Evolutionary conservation across 108 stramenopile species (phyloP).

Genomic region (Discostella stelligeroides): DNA sequence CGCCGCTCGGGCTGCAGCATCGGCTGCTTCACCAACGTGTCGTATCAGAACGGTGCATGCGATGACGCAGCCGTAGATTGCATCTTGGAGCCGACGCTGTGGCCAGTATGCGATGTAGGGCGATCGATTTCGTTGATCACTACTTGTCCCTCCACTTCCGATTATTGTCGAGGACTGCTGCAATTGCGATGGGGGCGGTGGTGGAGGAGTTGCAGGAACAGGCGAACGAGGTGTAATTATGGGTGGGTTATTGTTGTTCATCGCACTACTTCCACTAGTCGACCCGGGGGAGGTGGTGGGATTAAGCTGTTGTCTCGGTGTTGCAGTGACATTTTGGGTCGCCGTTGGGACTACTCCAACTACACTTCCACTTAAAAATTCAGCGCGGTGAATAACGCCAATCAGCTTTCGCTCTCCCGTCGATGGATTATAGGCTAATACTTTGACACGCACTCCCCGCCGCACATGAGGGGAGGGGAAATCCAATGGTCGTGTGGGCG

Average conservation of each 20-base stretch:
- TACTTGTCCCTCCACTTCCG: too few species aligned
- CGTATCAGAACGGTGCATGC: slow-evolving; percentile 74
- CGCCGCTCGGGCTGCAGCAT: slow-evolving; percentile 81
- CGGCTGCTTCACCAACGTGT: slow-evolving; percentile 73
- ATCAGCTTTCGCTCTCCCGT: slow-evolving; percentile 67
- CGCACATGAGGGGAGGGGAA: slow-evolving; percentile 78
- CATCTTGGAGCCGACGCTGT: slow-evolving; percentile 77
- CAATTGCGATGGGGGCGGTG: slow-evolving; percentile 18
- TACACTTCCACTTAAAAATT: slow-evolving; percentile 33
- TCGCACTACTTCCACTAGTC: background rate
- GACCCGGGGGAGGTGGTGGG: slow-evolving; percentile 15
- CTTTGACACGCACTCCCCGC: slow-evolving; percentile 74
- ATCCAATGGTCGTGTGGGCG: slow-evolving; percentile 72
- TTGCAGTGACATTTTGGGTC: slow-evolving; percentile 3
- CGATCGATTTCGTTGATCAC: slow-evolving; percentile 12
- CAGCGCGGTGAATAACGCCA: slow-evolving; percentile 75
- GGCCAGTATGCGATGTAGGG: slow-evolving; percentile 78
- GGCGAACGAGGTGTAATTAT: slow-evolving; percentile 18
- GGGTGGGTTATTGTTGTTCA: slow-evolving; percentile 4
- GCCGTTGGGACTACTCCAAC: slow-evolving; percentile 8
- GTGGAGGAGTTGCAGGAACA: slow-evolving; percentile 41
- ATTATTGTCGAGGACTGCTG: too few species aligned
- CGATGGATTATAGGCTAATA: slow-evolving; percentile 72
- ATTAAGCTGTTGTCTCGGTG: slow-evolving; percentile 19
- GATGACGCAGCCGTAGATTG: slow-evolving; percentile 86